phyloP scores from a whole-genome alignment of 2,329 filamentous ascomycete species.

The Cercospora zeina region DNA sequence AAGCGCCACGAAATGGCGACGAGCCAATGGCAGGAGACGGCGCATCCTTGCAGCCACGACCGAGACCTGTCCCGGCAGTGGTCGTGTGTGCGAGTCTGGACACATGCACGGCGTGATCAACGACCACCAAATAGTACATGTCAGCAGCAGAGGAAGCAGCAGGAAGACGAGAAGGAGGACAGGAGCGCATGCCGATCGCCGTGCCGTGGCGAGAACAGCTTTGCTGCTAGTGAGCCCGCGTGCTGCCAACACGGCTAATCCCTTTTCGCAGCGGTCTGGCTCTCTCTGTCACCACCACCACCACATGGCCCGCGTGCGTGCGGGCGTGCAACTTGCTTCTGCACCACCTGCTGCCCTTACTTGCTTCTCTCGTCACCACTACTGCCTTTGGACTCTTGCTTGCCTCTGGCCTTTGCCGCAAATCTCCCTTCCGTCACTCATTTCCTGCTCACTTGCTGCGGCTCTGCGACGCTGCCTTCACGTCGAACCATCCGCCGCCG shows the following conservation, averaged over 20 bases:
- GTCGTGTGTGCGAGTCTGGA: background rate
- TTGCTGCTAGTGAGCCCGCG: background rate
- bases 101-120: conserved; percentile 1
- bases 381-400: background rate
- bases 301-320: background rate
- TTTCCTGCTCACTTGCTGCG: conserved; percentile 9
- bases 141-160: background rate
- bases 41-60: conserved; percentile 2
- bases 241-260: conserved; percentile 1
- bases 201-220: background rate
- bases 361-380: background rate
- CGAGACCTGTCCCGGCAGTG: background rate
- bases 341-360: background rate
- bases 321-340: no score
- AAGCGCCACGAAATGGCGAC: background rate
- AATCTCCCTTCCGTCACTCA: conserved; percentile 9
- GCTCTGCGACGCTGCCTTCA: background rate
- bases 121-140: no score
- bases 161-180: background rate
- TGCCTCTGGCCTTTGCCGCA: background rate
- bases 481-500: conserved; percentile 5
- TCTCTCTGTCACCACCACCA: background rate
- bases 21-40: background rate
- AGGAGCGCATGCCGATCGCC: background rate
- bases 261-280: background rate